Percentiles rank a stretch among this genome's conserved stretches.
phyloP scores from a whole-genome alignment of 768 basidiomycete genomes.

The Mycena pura region DNA sequence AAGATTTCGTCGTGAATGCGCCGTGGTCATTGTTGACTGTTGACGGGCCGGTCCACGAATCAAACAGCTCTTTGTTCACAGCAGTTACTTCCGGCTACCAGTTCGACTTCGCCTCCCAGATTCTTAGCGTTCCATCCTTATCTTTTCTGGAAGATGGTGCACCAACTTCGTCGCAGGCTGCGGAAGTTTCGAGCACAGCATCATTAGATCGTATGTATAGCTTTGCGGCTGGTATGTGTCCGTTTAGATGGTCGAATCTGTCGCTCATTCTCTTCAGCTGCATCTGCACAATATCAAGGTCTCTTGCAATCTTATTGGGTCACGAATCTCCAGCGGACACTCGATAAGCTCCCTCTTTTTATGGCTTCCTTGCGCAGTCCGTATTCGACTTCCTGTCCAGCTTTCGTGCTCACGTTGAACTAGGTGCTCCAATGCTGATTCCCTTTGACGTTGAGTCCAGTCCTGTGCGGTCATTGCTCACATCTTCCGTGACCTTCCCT shows the following conservation, averaged over 20 bases:
- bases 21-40: slow-evolving; percentile 52
- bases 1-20: slow-evolving; percentile 52
- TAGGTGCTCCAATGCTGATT: slow-evolving; percentile 25
- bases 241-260: not conserved
- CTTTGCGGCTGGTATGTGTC: slow-evolving; percentile 59
- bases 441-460: slow-evolving; percentile 32
- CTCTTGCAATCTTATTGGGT: slow-evolving; percentile 64
- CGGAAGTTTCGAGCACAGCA: slow-evolving; percentile 46
- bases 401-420: not conserved
- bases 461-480: slow-evolving; percentile 48
- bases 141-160: slow-evolving; percentile 55
- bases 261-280: slow-evolving; percentile 47
- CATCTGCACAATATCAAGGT: slow-evolving; percentile 56
- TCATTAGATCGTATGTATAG: slow-evolving; percentile 66
- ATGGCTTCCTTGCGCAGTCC: slow-evolving; percentile 45
- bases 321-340: slow-evolving; percentile 52
- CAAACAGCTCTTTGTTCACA: slow-evolving; percentile 43
- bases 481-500: slow-evolving; percentile 56
- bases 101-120: slow-evolving; percentile 68
- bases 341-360: slow-evolving; percentile 52
- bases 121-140: slow-evolving; percentile 48
- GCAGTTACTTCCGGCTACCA: slow-evolving; percentile 55
- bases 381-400: slow-evolving; percentile 53
- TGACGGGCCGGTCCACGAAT: slow-evolving; percentile 48
- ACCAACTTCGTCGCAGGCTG: slow-evolving; percentile 52